phyloP scores from a whole-genome alignment of 345 rosid genomes.

The Eucalyptus tenuipes region DNA sequence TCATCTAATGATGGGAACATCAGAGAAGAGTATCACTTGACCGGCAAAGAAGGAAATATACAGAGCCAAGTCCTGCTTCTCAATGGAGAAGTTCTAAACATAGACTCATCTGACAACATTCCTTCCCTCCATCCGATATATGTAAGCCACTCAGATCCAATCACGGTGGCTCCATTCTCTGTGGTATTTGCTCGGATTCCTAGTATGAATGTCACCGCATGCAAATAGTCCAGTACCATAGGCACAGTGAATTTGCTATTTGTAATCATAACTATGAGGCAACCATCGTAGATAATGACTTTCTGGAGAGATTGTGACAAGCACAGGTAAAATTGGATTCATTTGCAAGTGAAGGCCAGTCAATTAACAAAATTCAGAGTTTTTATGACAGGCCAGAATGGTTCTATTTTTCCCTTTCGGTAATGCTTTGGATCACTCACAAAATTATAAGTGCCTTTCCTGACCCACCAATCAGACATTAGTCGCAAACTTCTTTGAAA shows the following conservation, averaged over 20 bases:
- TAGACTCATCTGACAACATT: constrained; percentile 10
- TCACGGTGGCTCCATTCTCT: constrained; percentile 26
- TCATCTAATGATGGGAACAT: background rate
- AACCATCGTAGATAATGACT: background rate
- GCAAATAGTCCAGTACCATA: background rate
- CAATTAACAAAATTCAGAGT: background rate
- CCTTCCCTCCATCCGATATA: constrained; percentile 21
- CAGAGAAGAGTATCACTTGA: constrained; percentile 38
- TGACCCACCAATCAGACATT: background rate
- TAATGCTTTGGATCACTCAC: background rate
- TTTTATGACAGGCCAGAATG: background rate
- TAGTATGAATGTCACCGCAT: constrained; percentile 11
- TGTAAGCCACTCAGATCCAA: constrained; percentile 12
- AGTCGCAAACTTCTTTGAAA: background rate
- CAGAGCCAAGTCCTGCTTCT: constrained; percentile 32
- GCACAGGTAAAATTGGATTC: background rate
- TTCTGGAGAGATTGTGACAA: background rate
- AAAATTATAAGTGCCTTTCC: background rate
- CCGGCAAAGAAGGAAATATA: constrained; percentile 19
- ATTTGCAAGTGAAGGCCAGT: background rate
- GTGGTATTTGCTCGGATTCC: constrained; percentile 24
- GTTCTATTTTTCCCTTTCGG: background rate
- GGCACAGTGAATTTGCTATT: background rate
- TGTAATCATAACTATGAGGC: background rate
- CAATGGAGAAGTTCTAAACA: constrained; percentile 22